Evolutionary conservation across 1,284 basidiomycete species (phyloP), one percentile per base, ranked within the genome.

Genomic region (Sphagnurus paluster): DNA sequence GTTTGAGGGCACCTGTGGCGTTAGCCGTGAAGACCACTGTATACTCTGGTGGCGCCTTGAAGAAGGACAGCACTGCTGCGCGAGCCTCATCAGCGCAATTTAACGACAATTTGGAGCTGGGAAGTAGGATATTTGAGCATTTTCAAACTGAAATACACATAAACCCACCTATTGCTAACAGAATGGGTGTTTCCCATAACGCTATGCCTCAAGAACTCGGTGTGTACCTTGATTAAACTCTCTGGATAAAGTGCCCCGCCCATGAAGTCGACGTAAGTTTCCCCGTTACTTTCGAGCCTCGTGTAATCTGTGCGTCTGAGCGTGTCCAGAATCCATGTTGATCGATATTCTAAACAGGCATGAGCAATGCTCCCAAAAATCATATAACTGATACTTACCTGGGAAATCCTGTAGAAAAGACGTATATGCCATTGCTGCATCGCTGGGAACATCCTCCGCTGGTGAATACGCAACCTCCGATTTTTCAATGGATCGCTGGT

Each of bases 231-330:
- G 49, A 90, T 75, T 25, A 90, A 77, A 51, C 80, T 84, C 55
- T 87, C 84, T 13, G 88, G 87, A 57, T 88, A 88, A 25, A 90
- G 52, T 59, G 43, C 78, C 25, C 84, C 88, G 29, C 88, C 89
- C 84, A 90, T 91, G 55, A 87, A 90, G 60, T 91, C 88, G 45
- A 90, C 81, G 53, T 91, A 91, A 4, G 81, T 82, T 66, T 88
- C 84, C 1, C 76, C 77, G 16, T 67, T 65, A 13, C 71, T 74
- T 50, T 83, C 80, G 30, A 90, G 71, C 42, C 87, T 68, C 5
- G 74, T 59, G 56, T 81, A 88, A 61, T 90, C 87, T 13, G 74
- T 80, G 52, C 76, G 72, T 39, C 88, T 77, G 23, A 90, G 76
- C 0, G 79, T 75, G 57, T 90, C 87, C 46, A 90, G 64, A 44